Evolutionary conservation across 2,329 filamentous ascomycete species (phyloP), one percentile per base, ranked within the genome.

Genomic region (Emydomyces testavorans): DNA sequence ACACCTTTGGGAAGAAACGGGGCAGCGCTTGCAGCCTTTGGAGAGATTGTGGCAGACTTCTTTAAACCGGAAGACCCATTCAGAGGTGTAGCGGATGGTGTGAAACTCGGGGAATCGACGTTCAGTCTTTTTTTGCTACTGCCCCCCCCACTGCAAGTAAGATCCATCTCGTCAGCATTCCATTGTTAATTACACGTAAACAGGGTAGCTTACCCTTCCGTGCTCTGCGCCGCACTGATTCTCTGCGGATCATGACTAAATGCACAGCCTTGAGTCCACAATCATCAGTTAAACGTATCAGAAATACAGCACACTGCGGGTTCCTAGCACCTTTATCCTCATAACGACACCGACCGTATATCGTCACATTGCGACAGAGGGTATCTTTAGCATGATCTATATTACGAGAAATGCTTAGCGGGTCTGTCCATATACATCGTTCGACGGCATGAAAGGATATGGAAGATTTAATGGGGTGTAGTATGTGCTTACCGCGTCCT

Each of bases 31-130:
- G 84, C 89, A 48, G 86, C 84, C 66, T 93, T 88, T 1, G 88
- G 86, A 6, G 89, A 92, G 54, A 96, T 88, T 8, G 66, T 63
- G 6, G 82, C 82, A 7, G 82, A 76, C 58, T 83, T 83, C 65
- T 87, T 87, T 20, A 61, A 52, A 2, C 57, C 56, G 10, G 61
- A 61, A 1, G 61, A 61, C 29, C 65, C 66, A 46, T 68, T 68
- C 26, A 61, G 58, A 28, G 65, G 60, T 13, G 48, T 48, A 10
- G 45, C 44, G 18, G 77, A 69, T 31, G 90, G 90, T 0, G 87
- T 95, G 64, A 98, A 98, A 40, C 90, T 86, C 10, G 92, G 90
- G 6, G 92, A 96, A 60, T 96, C 92, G 60, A 94, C 92, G 65
- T 94, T 98, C 56, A 98, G 75, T 23, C 83, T 74, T 65, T 88